Conservation (phyloP, 164 flowering plant genomes). For the Litsea cubeba region DNA sequence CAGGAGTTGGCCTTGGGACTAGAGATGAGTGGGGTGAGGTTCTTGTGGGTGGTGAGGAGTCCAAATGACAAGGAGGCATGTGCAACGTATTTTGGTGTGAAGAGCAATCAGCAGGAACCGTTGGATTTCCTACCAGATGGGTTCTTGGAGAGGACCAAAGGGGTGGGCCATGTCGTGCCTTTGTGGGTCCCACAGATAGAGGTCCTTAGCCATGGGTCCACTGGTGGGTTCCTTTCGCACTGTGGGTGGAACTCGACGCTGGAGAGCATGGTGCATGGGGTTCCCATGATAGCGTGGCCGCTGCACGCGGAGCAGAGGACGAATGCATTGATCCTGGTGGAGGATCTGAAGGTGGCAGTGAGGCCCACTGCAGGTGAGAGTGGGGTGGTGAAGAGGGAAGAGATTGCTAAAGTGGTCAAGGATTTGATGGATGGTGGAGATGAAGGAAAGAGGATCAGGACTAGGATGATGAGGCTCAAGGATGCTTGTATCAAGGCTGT, state of each 20-base stretch:
- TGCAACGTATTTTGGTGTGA: conserved; percentile 16
- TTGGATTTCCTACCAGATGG: conserved; percentile 21
- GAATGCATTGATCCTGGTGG: conserved; percentile 44
- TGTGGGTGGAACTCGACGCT: conserved; percentile 75
- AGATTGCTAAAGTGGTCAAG: conserved; percentile 40
- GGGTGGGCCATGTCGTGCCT: conserved; percentile 18
- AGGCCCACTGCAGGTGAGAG: conserved; percentile 15
- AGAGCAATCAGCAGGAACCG: conserved; percentile 17
- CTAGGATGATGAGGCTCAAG: conserved; percentile 25
- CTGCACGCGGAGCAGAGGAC: conserved; percentile 63
- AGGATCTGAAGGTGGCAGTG: conserved; percentile 46
- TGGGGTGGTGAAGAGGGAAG: conserved; percentile 33
- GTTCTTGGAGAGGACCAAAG: conserved; percentile 14
- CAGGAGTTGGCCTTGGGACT: conserved; percentile 31
- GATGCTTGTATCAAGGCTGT: conserved; percentile 14
- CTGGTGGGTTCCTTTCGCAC: conserved; percentile 12
- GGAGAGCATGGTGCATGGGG: conserved; percentile 56
- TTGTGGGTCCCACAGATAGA: conserved; percentile 18
- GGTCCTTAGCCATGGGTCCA: conserved; percentile 9
- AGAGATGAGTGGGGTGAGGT: conserved; percentile 34
- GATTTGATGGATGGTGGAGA: conserved; percentile 32
- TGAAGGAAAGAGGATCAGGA: conserved; percentile 24
- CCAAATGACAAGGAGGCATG: conserved; percentile 18
- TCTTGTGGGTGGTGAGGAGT: conserved; percentile 33
- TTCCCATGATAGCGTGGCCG: conserved; percentile 69